Percentiles rank a stretch among this genome's conserved stretches.
phyloP scores from a whole-genome alignment of 352 stramenopile species.

The Phytophthora nicotianae region DNA sequence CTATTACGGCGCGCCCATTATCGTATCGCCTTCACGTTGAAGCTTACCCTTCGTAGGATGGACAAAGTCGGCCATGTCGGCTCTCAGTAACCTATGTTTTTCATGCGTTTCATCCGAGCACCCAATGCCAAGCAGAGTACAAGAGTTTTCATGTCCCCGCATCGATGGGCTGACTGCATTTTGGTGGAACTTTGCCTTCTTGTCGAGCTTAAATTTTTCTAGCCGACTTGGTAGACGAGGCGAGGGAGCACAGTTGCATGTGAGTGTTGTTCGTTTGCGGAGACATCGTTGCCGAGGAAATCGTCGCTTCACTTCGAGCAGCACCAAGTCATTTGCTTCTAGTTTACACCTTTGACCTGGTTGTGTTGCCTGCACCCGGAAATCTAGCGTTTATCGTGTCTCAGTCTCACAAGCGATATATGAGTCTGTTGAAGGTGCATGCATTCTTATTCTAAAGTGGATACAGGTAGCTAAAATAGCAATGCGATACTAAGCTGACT shows the following conservation, averaged over 20 bases:
- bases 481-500: background rate
- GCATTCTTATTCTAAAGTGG: slow-evolving; percentile 7
- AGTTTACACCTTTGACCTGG: slow-evolving; percentile 1
- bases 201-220: slow-evolving; percentile 19
- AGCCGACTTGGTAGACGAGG: slow-evolving; percentile 20
- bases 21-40: slow-evolving; percentile 3
- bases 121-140: background rate
- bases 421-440: slow-evolving; percentile 4
- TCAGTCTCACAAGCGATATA: slow-evolving; percentile 6
- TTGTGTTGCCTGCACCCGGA: slow-evolving; percentile 2
- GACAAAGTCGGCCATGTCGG: slow-evolving; percentile 5
- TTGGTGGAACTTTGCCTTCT: slow-evolving; percentile 12
- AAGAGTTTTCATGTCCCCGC: too few species aligned
- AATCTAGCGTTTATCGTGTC: slow-evolving; percentile 16
- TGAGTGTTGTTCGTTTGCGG: slow-evolving; percentile 15
- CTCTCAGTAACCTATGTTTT: slow-evolving; percentile 11
- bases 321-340: background rate
- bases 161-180: slow-evolving; percentile 19
- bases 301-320: slow-evolving; percentile 5
- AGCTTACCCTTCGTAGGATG: slow-evolving; percentile 1
- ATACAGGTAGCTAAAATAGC: slow-evolving; percentile 1
- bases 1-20: slow-evolving; percentile 2
- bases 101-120: background rate
- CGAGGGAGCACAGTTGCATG: slow-evolving; percentile 8
- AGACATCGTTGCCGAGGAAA: background rate